Percentiles rank a stretch among this genome's conserved stretches.
These are phyloP conservation scores for Sordariomycetes sp. DNA, from an alignment of 2,329 filamentous ascomycete species.

Conservation along the genomic window DNA sequence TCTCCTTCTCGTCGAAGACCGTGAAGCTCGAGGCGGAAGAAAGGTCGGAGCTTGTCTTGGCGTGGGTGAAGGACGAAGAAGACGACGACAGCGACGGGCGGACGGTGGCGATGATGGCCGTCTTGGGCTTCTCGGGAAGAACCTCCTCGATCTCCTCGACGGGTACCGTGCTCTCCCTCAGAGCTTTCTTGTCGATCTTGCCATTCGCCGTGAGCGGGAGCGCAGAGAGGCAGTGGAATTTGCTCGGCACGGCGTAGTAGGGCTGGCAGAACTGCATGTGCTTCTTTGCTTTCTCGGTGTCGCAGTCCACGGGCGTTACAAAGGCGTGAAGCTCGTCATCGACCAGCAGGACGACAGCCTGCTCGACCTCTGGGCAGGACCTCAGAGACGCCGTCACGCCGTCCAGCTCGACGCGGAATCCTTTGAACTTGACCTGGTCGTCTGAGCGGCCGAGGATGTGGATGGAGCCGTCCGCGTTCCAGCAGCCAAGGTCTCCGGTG, in stretches of 20 bases:
- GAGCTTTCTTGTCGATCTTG: slow-evolving; percentile 33
- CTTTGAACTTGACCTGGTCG: slow-evolving; percentile 54
- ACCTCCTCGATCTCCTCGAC: background rate
- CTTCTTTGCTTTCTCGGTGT: slow-evolving; percentile 18
- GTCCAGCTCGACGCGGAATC: slow-evolving; percentile 52
- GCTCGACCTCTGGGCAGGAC: slow-evolving; percentile 32
- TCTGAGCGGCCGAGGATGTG: slow-evolving; percentile 48
- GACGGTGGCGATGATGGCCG: background rate
- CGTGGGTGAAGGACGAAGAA: background rate
- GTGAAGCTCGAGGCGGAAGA: background rate
- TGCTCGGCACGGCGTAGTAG: slow-evolving; percentile 36
- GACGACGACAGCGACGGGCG: background rate
- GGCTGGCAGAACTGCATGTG: slow-evolving; percentile 27
- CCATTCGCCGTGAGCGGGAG: slow-evolving; percentile 38
- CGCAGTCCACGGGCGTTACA: slow-evolving; percentile 16
- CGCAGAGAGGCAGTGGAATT: slow-evolving; percentile 22
- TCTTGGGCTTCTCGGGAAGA: background rate
- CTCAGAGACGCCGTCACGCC: slow-evolving; percentile 43
- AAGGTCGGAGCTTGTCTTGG: background rate
- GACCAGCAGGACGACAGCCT: slow-evolving; percentile 37
- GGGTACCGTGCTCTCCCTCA: background rate
- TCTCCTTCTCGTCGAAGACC: slow-evolving; percentile 6
- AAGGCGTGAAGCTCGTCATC: slow-evolving; percentile 20
- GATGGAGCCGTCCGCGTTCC: slow-evolving; percentile 42
- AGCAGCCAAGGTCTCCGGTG: slow-evolving; percentile 49